Base-by-base conservation (phyloP, 2,329 filamentous ascomycete genomes). In the Botrytis galanthina region DNA sequence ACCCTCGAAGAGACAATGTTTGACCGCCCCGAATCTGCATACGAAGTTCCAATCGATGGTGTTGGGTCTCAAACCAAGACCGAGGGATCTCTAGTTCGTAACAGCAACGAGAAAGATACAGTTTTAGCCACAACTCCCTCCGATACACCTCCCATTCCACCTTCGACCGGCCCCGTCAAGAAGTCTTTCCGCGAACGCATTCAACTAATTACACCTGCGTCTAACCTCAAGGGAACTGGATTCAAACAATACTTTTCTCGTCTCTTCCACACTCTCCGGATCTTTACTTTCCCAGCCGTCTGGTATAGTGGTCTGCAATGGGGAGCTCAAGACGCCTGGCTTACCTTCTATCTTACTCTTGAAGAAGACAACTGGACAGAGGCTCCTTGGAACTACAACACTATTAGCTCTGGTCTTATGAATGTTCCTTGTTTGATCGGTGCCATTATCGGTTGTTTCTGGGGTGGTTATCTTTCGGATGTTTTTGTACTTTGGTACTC, bases 311-410 rank as follows among this genome's bases (percentile, higher is more conserved):
- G 87, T 14, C 79, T 89, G 37, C 87, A 89, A 77, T 89, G 87
- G 87, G 87, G 87, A 6, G 83, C 86, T 44, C 88, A 89, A 79
- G 87, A 89, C 75, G 86, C 87, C n/a, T 89, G 87, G 80, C 81
- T 90, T 35, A 86, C 86, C 1, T 89, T 90, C 78, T 89, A 89
- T 75, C 82, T 88, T 46, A 89, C 87, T 0, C 83, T 89, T 1
- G 84, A 88, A 77, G 86, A 89, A 76, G 86, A 88, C 75, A 85
- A 85, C 75, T 89, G 87, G 85, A 85, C 84, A 39, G 84, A 81
- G 0, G 80, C 82, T 16, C 88, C 88, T 0, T 89, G 86, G 84
- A 85, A 87, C 78, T 90, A 89, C 78, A 83, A 81, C 51, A 84
- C 87, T 73, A 84, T 84, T 2, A 84, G 84, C 3, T 85, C 87